Percentiles rank a stretch among this genome's conserved stretches.
These are phyloP conservation scores for Pisolithus microcarpus DNA, from an alignment of 768 basidiomycete genomes.

Conservation along the genomic window DNA sequence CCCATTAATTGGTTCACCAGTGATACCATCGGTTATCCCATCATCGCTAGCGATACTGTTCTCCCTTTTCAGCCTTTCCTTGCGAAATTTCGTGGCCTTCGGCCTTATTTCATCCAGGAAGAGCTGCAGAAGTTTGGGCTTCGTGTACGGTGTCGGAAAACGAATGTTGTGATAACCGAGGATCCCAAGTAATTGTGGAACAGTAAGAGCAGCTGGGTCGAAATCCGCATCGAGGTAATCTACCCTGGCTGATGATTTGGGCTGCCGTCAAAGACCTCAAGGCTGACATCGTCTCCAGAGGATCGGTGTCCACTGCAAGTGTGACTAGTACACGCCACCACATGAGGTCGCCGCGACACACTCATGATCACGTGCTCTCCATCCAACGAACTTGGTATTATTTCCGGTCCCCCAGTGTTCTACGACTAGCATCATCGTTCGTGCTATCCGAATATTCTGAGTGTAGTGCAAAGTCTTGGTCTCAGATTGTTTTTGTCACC, in stretches of 20 bases:
- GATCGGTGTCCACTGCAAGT: no score
- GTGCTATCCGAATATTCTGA: no score
- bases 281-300: slow-evolving; percentile 46
- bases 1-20: slow-evolving; percentile 58
- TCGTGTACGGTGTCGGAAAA: slow-evolving; percentile 70
- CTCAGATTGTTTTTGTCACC: no score
- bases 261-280: slow-evolving; percentile 57
- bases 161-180: slow-evolving; percentile 70
- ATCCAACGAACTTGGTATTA: no score
- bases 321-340: slow-evolving; percentile 5
- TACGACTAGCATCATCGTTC: no score
- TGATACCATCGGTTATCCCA: slow-evolving; percentile 77
- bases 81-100: slow-evolving; percentile 49
- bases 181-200: slow-evolving; percentile 75
- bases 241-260: slow-evolving; percentile 64
- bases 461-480: no score
- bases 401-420: no score
- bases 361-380: no score
- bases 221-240: slow-evolving; percentile 78
- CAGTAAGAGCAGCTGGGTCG: slow-evolving; percentile 64
- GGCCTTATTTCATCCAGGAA: slow-evolving; percentile 73
- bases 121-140: slow-evolving; percentile 66
- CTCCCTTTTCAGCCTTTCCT: slow-evolving; percentile 56
- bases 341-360: not conserved
- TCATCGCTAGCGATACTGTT: slow-evolving; percentile 73